Evolutionary conservation across 192 early-diverging fungal species (phyloP).

Genomic region (Coemansia sp.): DNA sequence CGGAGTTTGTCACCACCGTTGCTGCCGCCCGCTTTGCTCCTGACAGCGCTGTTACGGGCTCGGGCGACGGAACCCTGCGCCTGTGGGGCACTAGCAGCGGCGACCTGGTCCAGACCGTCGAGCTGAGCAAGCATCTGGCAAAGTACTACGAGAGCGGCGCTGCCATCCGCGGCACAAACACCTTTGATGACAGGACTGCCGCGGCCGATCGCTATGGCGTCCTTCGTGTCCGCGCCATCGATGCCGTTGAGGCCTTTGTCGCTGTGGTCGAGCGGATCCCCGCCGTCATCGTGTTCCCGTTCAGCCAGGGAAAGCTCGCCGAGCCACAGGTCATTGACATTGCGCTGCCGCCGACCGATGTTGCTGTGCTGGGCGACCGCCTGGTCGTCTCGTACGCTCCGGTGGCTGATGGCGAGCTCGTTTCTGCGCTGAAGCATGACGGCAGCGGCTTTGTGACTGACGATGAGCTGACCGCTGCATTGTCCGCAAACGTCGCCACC

Average conservation of each 20-base stretch:
- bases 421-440: conserved; percentile 7
- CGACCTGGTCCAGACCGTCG: conserved; percentile 63
- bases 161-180: conserved; percentile 9
- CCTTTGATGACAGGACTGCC: conserved; percentile 36
- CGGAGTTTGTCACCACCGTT: conserved; percentile 70
- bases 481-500: conserved; percentile 15
- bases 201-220: conserved; percentile 34
- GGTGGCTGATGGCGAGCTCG: not conserved
- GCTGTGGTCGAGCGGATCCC: conserved; percentile 40
- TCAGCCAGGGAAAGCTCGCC: conserved; percentile 10
- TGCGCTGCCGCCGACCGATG: conserved; percentile 24
- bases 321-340: conserved; percentile 21
- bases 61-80: conserved; percentile 77
- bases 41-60: conserved; percentile 67
- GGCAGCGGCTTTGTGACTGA: conserved; percentile 2
- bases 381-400: conserved; percentile 28
- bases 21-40: conserved; percentile 57
- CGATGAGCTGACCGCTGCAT: not conserved
- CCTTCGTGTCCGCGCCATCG: conserved; percentile 31
- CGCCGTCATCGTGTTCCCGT: conserved; percentile 24
- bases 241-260: conserved; percentile 20
- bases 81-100: conserved; percentile 73
- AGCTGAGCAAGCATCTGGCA: conserved; percentile 46
- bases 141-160: conserved; percentile 36
- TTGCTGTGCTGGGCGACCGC: conserved; percentile 17